Evolutionary conservation across 805 yeast genomes (phyloP), one percentile per base, ranked within the genome.

Genomic region (Wickerhamiella spandovensis): DNA sequence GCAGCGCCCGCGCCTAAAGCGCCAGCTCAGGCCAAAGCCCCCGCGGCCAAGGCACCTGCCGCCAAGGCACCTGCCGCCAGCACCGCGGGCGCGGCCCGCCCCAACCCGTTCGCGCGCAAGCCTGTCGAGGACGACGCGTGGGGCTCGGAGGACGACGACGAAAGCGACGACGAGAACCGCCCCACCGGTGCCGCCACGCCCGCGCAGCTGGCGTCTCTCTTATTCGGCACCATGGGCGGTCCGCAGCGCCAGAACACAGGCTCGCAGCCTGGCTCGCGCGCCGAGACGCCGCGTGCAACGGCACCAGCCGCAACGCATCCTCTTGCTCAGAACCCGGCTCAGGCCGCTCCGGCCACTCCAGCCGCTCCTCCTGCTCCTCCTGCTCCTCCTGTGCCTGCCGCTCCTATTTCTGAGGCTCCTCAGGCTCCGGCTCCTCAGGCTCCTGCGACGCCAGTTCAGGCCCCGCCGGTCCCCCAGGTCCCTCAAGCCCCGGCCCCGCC

Each of bases 191-290:
- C 63, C n/a, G 64, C 64, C 3, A 66, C 70, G 28, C 68, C 74
- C 9, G 64, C 71, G 2, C 68, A 67, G 48, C 59, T 70, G 24
- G 74, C 74, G 6, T 68, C 72, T 21, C 53, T 69, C 52, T 56
- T 70, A 51, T 71, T 70, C 51, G 69, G 73, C 9, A 64, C 70
- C 6, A 70, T 70, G 73, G 71, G 63, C 28, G 48, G 59, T 3
- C 59, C 59, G 24, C 52, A 60, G 25, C 60, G 62, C 2, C 59
- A 35, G 20, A 35, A 17, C 39, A 35, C 39, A 20, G 39, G 39
- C 20, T 10, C 39, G 39, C 30, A 59, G 2, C 60, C 66, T 12
- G 44, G 51, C 18, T 50, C 59, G 51, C 17, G 42, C 5, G 44
- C 51, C 17, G 44, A 51, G 39, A 41, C 47, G n/a, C 24, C 39